phyloP scores from a whole-genome alignment of 139 green algal genomes.

The Chlamydomonas asymmetrica region DNA sequence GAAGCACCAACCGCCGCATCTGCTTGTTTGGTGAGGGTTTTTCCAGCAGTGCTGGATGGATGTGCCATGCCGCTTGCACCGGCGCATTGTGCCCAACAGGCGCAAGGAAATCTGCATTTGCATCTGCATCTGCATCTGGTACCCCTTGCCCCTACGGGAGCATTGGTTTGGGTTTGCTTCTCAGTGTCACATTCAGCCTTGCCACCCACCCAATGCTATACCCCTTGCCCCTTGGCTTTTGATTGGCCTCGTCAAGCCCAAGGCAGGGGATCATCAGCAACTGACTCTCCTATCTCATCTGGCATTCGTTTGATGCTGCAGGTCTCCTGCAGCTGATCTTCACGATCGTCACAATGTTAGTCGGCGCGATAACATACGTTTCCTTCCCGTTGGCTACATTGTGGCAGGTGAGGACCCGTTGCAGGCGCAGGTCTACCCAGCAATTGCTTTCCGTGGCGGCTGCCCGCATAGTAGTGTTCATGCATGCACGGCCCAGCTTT shows the following conservation, averaged over 20 bases:
- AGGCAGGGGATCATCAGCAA: not conserved
- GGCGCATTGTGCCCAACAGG: not conserved
- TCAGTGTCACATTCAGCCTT: not conserved
- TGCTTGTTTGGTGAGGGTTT: not conserved
- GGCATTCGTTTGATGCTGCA: not conserved
- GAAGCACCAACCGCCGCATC: constrained; percentile 16
- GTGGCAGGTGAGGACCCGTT: constrained; percentile 24
- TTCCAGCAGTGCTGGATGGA: not conserved
- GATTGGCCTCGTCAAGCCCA: not conserved
- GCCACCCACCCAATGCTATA: not conserved
- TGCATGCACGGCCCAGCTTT: too few species aligned
- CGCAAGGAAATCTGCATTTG: not conserved
- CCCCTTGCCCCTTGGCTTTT: not conserved
- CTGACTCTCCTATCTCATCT: too few species aligned
- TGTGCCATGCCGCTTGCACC: not conserved
- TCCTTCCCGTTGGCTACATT: not conserved
- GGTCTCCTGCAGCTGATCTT: constrained; percentile 31
- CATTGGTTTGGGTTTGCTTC: not conserved
- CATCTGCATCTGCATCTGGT: not conserved
- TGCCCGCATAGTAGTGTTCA: too few species aligned
- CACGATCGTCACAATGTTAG: not conserved
- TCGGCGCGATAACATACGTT: constrained; percentile 17
- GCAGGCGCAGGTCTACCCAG: too few species aligned
- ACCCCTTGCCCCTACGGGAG: not conserved
- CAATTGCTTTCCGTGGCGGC: too few species aligned